phyloP scores from a whole-genome alignment of 805 yeast species.

The Sungouiella thailandica region DNA sequence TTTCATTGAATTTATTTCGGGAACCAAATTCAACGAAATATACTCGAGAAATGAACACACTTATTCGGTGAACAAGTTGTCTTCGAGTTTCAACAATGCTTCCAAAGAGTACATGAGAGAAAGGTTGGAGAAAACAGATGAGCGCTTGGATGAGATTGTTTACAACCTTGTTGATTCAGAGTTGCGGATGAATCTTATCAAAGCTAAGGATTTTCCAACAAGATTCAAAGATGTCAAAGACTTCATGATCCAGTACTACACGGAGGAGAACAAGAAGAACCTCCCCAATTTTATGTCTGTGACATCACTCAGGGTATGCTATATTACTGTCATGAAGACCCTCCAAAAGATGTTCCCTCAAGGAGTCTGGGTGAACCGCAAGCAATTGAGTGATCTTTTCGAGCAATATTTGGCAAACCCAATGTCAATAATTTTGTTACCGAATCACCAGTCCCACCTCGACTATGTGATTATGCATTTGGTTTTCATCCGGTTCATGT shows the following conservation, averaged over 20 bases:
- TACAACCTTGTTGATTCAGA: conserved; percentile 33
- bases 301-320: conserved; percentile 29
- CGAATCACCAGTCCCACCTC: conserved; percentile 59
- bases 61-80: conserved; percentile 29
- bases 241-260: conserved; percentile 36
- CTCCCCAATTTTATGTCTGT: conserved; percentile 28
- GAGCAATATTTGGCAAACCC: conserved; percentile 32
- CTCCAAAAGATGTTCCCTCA: conserved; percentile 36
- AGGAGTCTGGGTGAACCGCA: conserved; percentile 36
- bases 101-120: conserved; percentile 28
- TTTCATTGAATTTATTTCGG: conserved; percentile 28
- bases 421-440: conserved; percentile 46
- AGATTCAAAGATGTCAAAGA: conserved; percentile 34
- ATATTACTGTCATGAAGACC: conserved; percentile 31
- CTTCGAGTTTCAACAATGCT: conserved; percentile 23
- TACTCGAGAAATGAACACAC: conserved; percentile 31
- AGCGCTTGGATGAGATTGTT: conserved; percentile 31
- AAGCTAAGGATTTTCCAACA: conserved; percentile 24
- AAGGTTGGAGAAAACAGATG: conserved; percentile 27
- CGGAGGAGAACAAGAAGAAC: conserved; percentile 30
- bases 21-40: conserved; percentile 23
- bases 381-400: conserved; percentile 27
- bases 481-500: conserved; percentile 47
- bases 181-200: conserved; percentile 32
- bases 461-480: conserved; percentile 58